Base-by-base conservation (phyloP, 2,329 filamentous ascomycete genomes). In the Neoascochyta sp. region DNA sequence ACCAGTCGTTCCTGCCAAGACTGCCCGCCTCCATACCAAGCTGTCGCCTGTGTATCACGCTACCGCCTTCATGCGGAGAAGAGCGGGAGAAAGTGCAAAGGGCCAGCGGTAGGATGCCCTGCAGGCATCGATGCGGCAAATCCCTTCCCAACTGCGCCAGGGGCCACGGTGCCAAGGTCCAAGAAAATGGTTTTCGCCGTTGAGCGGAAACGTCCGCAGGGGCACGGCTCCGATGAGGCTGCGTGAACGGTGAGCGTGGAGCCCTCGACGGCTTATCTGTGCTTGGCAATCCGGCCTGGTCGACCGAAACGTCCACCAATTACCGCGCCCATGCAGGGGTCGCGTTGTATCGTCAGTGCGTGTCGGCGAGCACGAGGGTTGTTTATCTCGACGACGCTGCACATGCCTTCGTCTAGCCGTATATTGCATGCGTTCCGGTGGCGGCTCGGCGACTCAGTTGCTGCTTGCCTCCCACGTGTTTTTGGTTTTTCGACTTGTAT, bases 241-340 rank as follows among this genome's bases (percentile, higher is more conserved):
- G 13, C 31, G 33, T 27, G 19, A n/a, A 31, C 62, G 1, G 45
- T 54, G 27, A 52, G 67, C 3, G 26, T 41, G 46, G 65, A 69
- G 13, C 30, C 29, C 0, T 52, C 45, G 1, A 37, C 50, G 15
- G 27, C 32, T 49, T 64, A 68, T 13, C 46, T 39, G n/a, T 20
- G 19, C 33, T 35, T 35, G 33, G 33, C 33, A 27, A 27, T 27
- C n/a, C n/a, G n/a, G n/a, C n/a, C n/a, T n/a, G n/a, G n/a, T n/a
- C n/a, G n/a, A n/a, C n/a, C n/a, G n/a, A n/a, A n/a, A n/a, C n/a
- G n/a, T n/a, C n/a, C n/a, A n/a, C n/a, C n/a, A n/a, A n/a, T n/a
- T n/a, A n/a, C n/a, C n/a, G n/a, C n/a, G n/a, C n/a, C n/a, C n/a
- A n/a, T n/a, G n/a, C n/a, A n/a, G n/a, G n/a, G n/a, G n/a, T n/a